Evolutionary conservation across 345 rosid species (phyloP).

Genomic region (Brassica rapa): DNA sequence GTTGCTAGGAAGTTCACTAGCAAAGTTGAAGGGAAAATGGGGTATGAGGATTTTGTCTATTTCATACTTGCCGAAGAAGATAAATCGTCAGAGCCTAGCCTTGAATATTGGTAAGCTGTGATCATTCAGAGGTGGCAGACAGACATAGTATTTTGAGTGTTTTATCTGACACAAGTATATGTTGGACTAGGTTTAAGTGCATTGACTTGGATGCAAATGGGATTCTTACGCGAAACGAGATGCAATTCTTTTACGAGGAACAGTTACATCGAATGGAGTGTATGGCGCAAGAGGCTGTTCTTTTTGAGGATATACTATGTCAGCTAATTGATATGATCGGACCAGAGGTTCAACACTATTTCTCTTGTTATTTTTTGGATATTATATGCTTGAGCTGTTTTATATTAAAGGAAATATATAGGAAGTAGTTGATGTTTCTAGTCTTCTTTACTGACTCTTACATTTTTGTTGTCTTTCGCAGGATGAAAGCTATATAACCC

Average conservation of each 20-base stretch:
- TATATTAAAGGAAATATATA: background rate
- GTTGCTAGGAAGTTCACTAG: slow-evolving; percentile 84
- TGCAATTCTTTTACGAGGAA: slow-evolving; percentile 94
- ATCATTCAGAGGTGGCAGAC: background rate
- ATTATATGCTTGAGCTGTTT: background rate
- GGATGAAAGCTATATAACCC: slow-evolving; percentile 69
- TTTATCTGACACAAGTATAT: slow-evolving; percentile 28
- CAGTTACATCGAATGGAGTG: slow-evolving; percentile 99
- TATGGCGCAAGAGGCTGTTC: slow-evolving; percentile 98
- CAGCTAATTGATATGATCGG: slow-evolving; percentile 97
- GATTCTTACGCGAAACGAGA: slow-evolving; percentile 76
- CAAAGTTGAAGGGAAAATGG: slow-evolving; percentile 92
- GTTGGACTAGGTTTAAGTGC: slow-evolving; percentile 77
- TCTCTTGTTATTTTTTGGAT: slow-evolving; percentile 13
- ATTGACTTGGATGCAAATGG: slow-evolving; percentile 96
- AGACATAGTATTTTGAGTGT: slow-evolving; percentile 12
- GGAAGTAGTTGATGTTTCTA: background rate
- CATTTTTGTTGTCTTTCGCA: slow-evolving; percentile 36
- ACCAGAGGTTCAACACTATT: slow-evolving; percentile 64
- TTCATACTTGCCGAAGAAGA: slow-evolving; percentile 97
- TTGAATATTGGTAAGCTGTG: slow-evolving; percentile 79
- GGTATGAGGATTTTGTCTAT: slow-evolving; percentile 95
- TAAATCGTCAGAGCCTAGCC: slow-evolving; percentile 94
- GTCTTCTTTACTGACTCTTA: background rate
- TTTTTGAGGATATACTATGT: slow-evolving; percentile 93